Evolutionary conservation across 2,329 filamentous ascomycete genomes (phyloP).

Genomic region (Pseudogymnoascus sp.): DNA sequence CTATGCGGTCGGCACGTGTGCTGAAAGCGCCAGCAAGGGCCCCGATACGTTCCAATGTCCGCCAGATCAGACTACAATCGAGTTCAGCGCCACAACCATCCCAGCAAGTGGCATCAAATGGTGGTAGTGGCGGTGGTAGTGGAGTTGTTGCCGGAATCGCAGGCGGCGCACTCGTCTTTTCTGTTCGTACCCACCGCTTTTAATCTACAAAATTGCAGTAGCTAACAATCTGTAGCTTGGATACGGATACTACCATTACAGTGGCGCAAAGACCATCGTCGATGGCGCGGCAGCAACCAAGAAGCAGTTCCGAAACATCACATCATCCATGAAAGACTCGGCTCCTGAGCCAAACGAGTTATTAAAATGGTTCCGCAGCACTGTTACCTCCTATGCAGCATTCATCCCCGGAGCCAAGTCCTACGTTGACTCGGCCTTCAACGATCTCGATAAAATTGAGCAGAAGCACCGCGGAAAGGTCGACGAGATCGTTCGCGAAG

Average conservation of each 20-base stretch:
- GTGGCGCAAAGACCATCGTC: constrained; percentile 37
- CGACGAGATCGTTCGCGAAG: constrained; percentile 58
- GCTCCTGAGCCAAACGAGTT: constrained; percentile 62
- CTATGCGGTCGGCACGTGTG: constrained; percentile 20
- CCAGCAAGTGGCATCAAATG: constrained; percentile 19
- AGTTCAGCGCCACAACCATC: constrained; percentile 8
- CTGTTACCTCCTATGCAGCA: constrained; percentile 60
- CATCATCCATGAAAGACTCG: constrained; percentile 52
- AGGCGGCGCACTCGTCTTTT: constrained; percentile 41
- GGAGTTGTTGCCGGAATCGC: constrained; percentile 42
- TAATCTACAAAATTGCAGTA: neutral
- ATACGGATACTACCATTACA: constrained; percentile 48
- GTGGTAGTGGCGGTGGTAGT: constrained; percentile 26
- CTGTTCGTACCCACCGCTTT: constrained; percentile 19
- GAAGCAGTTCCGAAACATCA: constrained; percentile 52
- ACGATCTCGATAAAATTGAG: constrained; percentile 62
- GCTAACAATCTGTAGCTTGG: constrained; percentile 28
- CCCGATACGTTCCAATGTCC: constrained; percentile 26
- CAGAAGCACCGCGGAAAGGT: constrained; percentile 63
- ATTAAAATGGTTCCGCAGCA: constrained; percentile 56
- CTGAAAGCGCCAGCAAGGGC: constrained; percentile 14
- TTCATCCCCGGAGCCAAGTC: constrained; percentile 65
- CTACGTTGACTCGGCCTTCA: constrained; percentile 63
- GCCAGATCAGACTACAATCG: constrained; percentile 20
- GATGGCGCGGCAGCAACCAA: constrained; percentile 48